Percentiles rank a stretch among this genome's conserved stretches.
Evolutionary conservation across 1,284 basidiomycete species (phyloP).

Genomic region (Blastosporella zonata): DNA sequence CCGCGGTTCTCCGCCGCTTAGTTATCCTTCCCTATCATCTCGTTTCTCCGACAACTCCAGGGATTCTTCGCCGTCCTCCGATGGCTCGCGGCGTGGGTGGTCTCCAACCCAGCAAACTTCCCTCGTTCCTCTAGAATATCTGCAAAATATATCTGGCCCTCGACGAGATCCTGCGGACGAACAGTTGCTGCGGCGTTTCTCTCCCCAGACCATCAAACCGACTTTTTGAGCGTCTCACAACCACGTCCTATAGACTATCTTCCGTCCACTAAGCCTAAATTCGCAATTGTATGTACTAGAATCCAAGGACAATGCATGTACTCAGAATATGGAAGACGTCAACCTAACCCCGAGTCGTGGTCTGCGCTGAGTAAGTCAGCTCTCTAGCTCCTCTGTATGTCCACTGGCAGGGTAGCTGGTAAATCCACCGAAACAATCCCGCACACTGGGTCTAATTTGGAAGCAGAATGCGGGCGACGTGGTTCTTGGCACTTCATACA

Average conservation of each 20-base stretch:
- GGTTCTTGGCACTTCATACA: neutral
- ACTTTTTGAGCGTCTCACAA: neutral
- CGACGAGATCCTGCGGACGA: slow-evolving; percentile 58
- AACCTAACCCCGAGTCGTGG: neutral
- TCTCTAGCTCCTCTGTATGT: neutral
- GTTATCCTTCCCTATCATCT: slow-evolving; percentile 18
- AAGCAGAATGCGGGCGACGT: neutral
- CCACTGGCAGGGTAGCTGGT: no score
- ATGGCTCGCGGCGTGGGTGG: slow-evolving; percentile 4
- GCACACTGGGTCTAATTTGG: neutral
- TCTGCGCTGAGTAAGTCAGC: neutral
- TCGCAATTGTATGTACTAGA: neutral
- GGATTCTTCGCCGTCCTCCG: slow-evolving; percentile 23
- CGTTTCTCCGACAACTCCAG: slow-evolving; percentile 24
- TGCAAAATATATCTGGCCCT: slow-evolving; percentile 47
- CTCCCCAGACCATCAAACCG: slow-evolving; percentile 22
- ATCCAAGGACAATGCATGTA: neutral
- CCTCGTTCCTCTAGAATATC: slow-evolving; percentile 59
- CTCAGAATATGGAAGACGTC: neutral
- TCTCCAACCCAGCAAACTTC: slow-evolving; percentile 21
- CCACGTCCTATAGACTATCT: neutral
- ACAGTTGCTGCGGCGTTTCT: slow-evolving; percentile 53
- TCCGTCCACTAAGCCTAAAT: neutral
- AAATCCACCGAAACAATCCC: no score
- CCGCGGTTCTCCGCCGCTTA: slow-evolving; percentile 15